Evolutionary conservation across 176 grass and related monocot species (phyloP), one percentile per base, ranked within the genome.

Genomic region (Oryza officinalis): DNA sequence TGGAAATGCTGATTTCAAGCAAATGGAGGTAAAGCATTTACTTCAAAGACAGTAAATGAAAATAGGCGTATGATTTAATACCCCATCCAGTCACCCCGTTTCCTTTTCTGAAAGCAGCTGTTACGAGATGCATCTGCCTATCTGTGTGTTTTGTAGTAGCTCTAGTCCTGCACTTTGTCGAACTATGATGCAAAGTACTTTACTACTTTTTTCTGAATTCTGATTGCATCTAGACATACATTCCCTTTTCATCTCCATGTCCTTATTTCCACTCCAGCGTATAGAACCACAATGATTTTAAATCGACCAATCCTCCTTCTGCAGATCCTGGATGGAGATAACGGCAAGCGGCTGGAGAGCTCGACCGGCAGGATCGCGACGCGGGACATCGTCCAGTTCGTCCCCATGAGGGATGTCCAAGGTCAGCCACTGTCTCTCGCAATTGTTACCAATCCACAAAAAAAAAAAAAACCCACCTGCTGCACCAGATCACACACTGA

Each of bases 311-410:
- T 25, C 66, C 20, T 65, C 33, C 60, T 45, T 22, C 49, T 66
- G 27, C 83, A 99, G 97, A 86, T 99, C 67, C 78, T 99, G 10
- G 97, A 99, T 68, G 93, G 89, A 6, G 97, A 99, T 78, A 72
- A 83, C 3, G 89, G 97, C 14, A 96, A 84, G 79, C 84, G 87
- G 30, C 92, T 96, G 74, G 89, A 92, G 57, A 99, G 97, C 86
- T 96, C 93, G 23, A 94, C 89, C 2, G 93, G 88, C 30, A 89
- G 97, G 84, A 84, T 99, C 3, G 97, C 91, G 3, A 96, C 91
- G 67, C 87, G 93, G 11, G 96, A 92, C 87, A 96, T 94, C 64
- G 97, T 99, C 26, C 97, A 99, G 88, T 99, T 99, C 81, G 97
- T 94, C 38, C 97, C 97, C 44, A 90, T 99, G 93, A 83, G 83